Evolutionary conservation across 495 filamentous ascomycete genomes (phyloP).

Genomic region (Acidomyces sp.): DNA sequence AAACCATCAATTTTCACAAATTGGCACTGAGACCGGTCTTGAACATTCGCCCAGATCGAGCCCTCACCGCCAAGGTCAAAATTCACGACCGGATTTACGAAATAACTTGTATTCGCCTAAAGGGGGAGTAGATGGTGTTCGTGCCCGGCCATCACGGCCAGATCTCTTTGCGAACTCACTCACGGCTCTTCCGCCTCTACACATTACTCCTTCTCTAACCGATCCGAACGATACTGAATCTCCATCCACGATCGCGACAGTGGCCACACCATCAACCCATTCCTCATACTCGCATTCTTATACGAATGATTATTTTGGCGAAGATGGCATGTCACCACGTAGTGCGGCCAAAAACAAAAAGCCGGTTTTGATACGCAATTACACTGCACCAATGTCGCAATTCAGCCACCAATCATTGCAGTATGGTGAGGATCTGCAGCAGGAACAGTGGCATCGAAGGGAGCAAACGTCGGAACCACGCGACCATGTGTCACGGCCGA

Average conservation of each 20-base stretch:
- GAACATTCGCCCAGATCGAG: constrained; percentile 19
- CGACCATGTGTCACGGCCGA: neutral
- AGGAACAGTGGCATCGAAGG: constrained; percentile 1
- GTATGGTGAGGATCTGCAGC: neutral
- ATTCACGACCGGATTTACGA: constrained; percentile 5
- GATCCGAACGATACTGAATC: constrained; percentile 26
- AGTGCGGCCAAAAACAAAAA: constrained; percentile 6
- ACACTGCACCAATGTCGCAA: constrained; percentile 13
- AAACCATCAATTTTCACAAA: constrained; percentile 10
- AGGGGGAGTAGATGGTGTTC: constrained; percentile 20
- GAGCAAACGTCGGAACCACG: neutral
- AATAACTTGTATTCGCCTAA: constrained; percentile 21
- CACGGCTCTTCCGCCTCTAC: constrained; percentile 23
- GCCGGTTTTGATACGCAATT: constrained; percentile 10
- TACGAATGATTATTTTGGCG: constrained; percentile 15
- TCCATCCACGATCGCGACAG: constrained; percentile 13
- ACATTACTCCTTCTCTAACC: constrained; percentile 20
- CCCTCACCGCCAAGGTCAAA: constrained; percentile 10
- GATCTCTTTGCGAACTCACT: constrained; percentile 19
- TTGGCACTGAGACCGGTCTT: constrained; percentile 1
- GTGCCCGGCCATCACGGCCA: constrained; percentile 18
- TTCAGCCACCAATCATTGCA: constrained; percentile 1
- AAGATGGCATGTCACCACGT: constrained; percentile 11
- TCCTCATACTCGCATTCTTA: constrained; percentile 12
- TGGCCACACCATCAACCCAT: constrained; percentile 16